These are phyloP conservation scores for Raphanus sativus DNA, from an alignment of 345 rosid genomes.

Conservation along the genomic window DNA sequence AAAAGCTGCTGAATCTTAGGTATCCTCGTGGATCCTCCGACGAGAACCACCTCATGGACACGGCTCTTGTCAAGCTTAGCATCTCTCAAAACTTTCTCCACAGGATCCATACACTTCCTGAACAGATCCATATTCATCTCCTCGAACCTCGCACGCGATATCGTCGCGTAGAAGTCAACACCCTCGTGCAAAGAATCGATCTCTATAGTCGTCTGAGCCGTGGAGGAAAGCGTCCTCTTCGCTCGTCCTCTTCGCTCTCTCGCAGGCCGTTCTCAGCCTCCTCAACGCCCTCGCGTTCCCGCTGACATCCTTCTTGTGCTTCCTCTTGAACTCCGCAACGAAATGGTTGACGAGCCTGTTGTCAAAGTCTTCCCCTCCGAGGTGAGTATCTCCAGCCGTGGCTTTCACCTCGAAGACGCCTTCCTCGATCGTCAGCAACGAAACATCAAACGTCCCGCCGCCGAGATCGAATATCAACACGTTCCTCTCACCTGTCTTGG, in stretches of 20 bases:
- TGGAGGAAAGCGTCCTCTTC: constrained; percentile 64
- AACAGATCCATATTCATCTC: constrained; percentile 53
- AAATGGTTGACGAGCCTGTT: constrained; percentile 71
- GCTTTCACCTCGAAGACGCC: constrained; percentile 74
- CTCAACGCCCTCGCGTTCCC: constrained; percentile 68
- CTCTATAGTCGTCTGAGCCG: constrained; percentile 46
- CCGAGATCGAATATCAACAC: constrained; percentile 57
- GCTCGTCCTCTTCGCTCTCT: constrained; percentile 79
- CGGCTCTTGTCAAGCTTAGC: constrained; percentile 41
- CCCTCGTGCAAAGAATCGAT: constrained; percentile 52
- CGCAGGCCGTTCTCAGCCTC: constrained; percentile 69
- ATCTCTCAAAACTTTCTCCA: constrained; percentile 46
- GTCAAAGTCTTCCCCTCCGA: constrained; percentile 75
- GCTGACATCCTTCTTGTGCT: constrained; percentile 59
- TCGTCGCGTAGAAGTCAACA: constrained; percentile 43
- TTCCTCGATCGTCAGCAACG: constrained; percentile 64
- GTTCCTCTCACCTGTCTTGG: constrained; percentile 39
- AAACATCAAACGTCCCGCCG: constrained; percentile 72
- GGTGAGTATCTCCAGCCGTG: constrained; percentile 71
- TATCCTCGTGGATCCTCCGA: constrained; percentile 51
- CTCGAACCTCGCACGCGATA: constrained; percentile 50
- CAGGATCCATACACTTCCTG: constrained; percentile 51
- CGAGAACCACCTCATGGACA: constrained; percentile 47
- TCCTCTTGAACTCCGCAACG: constrained; percentile 67
- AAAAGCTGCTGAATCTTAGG: constrained; percentile 49